Evolutionary conservation across 495 filamentous ascomycete species (phyloP).

Genomic region (Neohortaea acidophila): DNA sequence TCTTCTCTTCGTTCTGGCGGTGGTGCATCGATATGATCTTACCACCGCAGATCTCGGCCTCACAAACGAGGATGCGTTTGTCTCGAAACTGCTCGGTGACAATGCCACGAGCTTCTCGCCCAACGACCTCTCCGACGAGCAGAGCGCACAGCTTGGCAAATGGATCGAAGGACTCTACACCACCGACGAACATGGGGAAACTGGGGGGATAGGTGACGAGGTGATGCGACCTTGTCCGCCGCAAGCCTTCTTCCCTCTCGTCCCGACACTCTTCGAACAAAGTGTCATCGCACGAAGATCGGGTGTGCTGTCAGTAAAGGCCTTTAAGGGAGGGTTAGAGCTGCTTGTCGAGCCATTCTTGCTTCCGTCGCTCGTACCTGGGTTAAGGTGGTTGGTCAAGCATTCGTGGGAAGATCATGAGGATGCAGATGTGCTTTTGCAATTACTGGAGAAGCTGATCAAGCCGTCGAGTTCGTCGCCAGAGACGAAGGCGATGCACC

Average conservation of each 20-base stretch:
- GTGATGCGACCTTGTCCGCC: slow-evolving; percentile 83
- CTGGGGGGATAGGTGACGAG: slow-evolving; percentile 68
- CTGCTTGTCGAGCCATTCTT: slow-evolving; percentile 81
- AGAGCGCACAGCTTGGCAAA: slow-evolving; percentile 58
- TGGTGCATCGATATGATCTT: slow-evolving; percentile 71
- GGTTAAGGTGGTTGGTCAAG: slow-evolving; percentile 63
- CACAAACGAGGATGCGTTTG: slow-evolving; percentile 49
- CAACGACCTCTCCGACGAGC: slow-evolving; percentile 52
- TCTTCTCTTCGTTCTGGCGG: slow-evolving; percentile 63
- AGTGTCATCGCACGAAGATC: slow-evolving; percentile 61
- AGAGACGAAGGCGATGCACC: slow-evolving; percentile 69
- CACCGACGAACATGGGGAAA: slow-evolving; percentile 27
- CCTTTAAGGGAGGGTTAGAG: slow-evolving; percentile 76
- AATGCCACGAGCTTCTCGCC: slow-evolving; percentile 45
- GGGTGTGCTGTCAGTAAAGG: slow-evolving; percentile 57
- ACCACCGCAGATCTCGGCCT: slow-evolving; percentile 51
- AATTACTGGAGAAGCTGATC: slow-evolving; percentile 61
- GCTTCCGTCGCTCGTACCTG: slow-evolving; percentile 70
- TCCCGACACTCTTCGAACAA: slow-evolving; percentile 76
- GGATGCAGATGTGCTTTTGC: slow-evolving; percentile 48
- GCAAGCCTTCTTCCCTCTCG: slow-evolving; percentile 85
- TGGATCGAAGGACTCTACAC: slow-evolving; percentile 88
- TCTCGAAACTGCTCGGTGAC: slow-evolving; percentile 58
- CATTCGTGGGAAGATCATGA: slow-evolving; percentile 55
- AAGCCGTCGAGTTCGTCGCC: slow-evolving; percentile 59